Base-by-base conservation (phyloP, 768 basidiomycete genomes). In the Rhodotorula sphaerocarpa region DNA sequence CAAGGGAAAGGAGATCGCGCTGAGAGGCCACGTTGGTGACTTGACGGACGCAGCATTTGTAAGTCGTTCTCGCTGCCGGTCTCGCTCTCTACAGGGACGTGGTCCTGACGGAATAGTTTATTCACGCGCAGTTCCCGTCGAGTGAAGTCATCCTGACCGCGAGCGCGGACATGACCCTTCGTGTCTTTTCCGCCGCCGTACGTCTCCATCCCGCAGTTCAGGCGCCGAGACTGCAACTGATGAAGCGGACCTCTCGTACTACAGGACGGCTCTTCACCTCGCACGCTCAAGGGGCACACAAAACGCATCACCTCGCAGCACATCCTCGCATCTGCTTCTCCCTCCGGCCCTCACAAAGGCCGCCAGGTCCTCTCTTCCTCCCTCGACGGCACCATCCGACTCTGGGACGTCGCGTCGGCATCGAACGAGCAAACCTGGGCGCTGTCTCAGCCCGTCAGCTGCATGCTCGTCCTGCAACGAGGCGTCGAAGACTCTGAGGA, bases 341-440 rank as follows among this genome's bases (percentile, higher is more conserved):
- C 34, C 23, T 33, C 25, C 11, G 63, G 53, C 27, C 57, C 23
- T 6, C 63, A 65, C 57, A 65, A 65, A n/a, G 88, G 88, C 0
- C 80, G 82, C 28, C 83, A 84, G 69, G 74, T 90, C 52, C 70
- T 90, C 10, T 86, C 85, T 15, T 76, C 80, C 9, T 81, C 84
- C 0, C 82, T 83, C 59, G 87, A 90, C 72, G 81, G 82, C 5
- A 84, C 84, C 0, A 71, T 88, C 28, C 79, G 82, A 51, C 76
- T 87, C 6, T 88, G 88, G 87, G 84, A 87, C 65, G 82, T 88
- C 12, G 79, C 82, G 3, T 76, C 78, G 12, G 81, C 80, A 4
- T 78, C 83, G 14, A 72, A 78, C 15, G 15, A 12, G 3, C 48
- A 18, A 4, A 76, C 80, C 18, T 63, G 60, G 55, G 23, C 9